phyloP scores from a whole-genome alignment of 2,329 filamentous ascomycete species.

The Aspergillus nomiae region DNA sequence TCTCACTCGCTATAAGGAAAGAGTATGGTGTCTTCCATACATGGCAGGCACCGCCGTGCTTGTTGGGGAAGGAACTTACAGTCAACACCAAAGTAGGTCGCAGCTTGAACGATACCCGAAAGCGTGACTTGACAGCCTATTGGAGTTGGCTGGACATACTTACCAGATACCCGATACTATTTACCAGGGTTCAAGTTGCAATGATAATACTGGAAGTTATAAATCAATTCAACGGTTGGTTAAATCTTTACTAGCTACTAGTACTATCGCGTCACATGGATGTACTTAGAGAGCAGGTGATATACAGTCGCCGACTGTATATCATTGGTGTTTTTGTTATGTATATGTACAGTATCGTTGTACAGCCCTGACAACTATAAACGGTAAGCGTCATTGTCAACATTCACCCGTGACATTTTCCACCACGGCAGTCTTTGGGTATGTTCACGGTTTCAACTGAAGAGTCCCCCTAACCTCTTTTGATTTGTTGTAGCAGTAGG shows the following conservation, averaged over 20 bases:
- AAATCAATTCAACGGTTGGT: not conserved
- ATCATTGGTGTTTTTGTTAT: not conserved
- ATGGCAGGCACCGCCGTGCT: not conserved
- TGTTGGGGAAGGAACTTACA: conserved; percentile 7
- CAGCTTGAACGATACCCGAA: not conserved
- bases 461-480: too few species aligned
- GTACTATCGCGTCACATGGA: not conserved
- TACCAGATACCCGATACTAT: not conserved
- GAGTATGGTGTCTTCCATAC: not conserved
- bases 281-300: too few species aligned
- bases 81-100: not conserved
- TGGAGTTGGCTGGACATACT: not conserved
- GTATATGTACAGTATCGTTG: too few species aligned
- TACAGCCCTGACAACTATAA: too few species aligned
- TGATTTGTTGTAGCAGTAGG: too few species aligned
- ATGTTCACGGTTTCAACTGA: too few species aligned
- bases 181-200: not conserved
- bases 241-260: not conserved
- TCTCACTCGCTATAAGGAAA: not conserved
- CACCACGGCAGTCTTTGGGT: too few species aligned
- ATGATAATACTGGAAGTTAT: not conserved
- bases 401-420: too few species aligned
- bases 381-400: too few species aligned
- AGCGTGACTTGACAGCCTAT: not conserved
- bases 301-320: not conserved